phyloP scores from a whole-genome alignment of 805 yeast species.

The Hyphopichia homilentoma region DNA sequence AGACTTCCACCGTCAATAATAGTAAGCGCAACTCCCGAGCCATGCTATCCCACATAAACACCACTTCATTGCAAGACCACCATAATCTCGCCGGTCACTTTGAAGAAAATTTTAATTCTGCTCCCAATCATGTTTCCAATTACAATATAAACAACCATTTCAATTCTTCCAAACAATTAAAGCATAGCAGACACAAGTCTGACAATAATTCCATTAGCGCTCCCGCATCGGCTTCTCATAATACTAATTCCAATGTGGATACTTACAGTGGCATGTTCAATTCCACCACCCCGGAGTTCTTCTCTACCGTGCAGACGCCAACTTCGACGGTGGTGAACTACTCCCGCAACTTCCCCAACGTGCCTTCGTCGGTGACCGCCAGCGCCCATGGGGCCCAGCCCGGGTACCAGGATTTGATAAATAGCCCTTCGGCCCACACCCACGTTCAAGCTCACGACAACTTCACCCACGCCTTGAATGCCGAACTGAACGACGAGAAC shows the following conservation, averaged over 20 bases:
- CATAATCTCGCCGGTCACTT: too few species aligned
- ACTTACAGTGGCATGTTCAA: slow-evolving; percentile 18
- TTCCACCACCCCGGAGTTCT: slow-evolving; percentile 20
- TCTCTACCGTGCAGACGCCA: slow-evolving; percentile 13
- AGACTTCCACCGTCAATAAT: slow-evolving; percentile 1
- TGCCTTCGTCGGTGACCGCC: neutral
- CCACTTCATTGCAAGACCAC: too few species aligned
- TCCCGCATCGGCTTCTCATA: too few species aligned
- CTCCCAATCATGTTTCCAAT: neutral
- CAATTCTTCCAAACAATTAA: neutral
- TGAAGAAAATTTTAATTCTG: too few species aligned
- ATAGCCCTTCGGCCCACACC: too few species aligned
- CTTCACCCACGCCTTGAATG: too few species aligned
- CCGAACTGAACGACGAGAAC: too few species aligned
- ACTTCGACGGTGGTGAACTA: slow-evolving; percentile 3
- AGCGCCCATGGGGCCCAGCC: slow-evolving; percentile 1
- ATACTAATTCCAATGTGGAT: too few species aligned
- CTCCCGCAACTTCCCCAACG: slow-evolving; percentile 4
- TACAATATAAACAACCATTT: neutral
- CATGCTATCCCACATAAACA: neutral
- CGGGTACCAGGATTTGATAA: too few species aligned
- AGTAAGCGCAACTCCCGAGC: slow-evolving; percentile 1
- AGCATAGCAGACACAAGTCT: neutral
- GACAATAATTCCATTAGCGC: too few species aligned
- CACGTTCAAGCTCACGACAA: too few species aligned